Conservation (phyloP, 768 basidiomycete genomes). For the Suillus plorans region DNA sequence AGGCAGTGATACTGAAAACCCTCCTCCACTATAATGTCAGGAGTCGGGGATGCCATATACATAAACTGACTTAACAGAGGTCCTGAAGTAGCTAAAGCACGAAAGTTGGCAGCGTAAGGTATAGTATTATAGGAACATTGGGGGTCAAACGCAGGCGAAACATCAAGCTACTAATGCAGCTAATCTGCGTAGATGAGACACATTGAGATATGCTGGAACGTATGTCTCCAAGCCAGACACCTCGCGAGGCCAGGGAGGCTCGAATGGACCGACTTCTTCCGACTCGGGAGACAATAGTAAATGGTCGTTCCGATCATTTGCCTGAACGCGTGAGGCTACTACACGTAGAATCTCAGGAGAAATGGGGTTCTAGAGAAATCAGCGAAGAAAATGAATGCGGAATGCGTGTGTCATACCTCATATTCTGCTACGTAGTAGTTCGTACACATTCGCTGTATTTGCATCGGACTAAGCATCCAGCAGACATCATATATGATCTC, state of each 20-base stretch:
- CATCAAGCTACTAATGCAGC: conserved; percentile 79
- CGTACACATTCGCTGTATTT: conserved; percentile 98
- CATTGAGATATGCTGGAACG: conserved; percentile 88
- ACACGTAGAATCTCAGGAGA: conserved; percentile 96
- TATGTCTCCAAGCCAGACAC: conserved; percentile 97
- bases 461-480: conserved; percentile 99
- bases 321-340: conserved; percentile 92
- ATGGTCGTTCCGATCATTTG: conserved; percentile 96
- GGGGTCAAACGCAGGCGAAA: conserved; percentile 7
- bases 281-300: conserved; percentile 93
- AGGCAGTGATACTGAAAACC: too few relatives aligned
- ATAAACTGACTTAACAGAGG: conserved; percentile 12
- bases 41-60: not conserved
- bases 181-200: conserved; percentile 83
- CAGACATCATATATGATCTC: conserved; percentile 99
- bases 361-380: conserved; percentile 75
- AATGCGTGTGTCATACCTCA: conserved; percentile 57
- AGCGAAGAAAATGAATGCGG: conserved; percentile 1
- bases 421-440: conserved; percentile 99
- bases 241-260: conserved; percentile 90
- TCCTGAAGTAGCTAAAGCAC: conserved; percentile 8
- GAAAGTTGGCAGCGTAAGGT: conserved; percentile 6
- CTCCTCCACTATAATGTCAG: not conserved
- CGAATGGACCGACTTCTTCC: conserved; percentile 95
- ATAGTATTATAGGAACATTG: conserved; percentile 4